Base-by-base conservation (phyloP, 2,329 filamentous ascomycete genomes). In the Chalaropsis ovoidea region DNA sequence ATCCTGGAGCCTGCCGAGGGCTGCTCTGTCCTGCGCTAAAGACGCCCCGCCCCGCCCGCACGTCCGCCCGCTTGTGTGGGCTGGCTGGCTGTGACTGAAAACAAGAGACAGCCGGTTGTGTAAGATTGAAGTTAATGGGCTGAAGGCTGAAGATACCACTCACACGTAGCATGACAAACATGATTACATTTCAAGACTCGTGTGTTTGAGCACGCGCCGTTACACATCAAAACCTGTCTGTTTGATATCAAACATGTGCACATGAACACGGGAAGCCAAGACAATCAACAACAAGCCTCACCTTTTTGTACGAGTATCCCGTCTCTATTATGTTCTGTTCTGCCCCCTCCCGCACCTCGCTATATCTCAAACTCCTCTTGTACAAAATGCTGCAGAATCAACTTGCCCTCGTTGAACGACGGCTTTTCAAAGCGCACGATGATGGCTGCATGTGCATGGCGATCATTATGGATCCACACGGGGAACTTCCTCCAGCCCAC, bases 371-470 rank as follows among this genome's bases (percentile, higher is more conserved):
- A 96, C 71, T 87, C 86, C 60, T 86, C 81, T 63, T 86, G 80
- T 1, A 91, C 76, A 88, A 89, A 97, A 76, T 97, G 93, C 71
- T 80, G 81, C 65, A 94, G 77, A 42, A 96, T 89, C 13, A 89
- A 73, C 71, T 81, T 83, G 0, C 93, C 93, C 75, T 97, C 92
- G 1, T 81, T 79, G 70, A 91, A 95, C 0, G 75, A 77, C 63
- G 81, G 77, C 72, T 84, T 86, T 47, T 87, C 83, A 67, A 79
- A 83, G 45, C 93, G 82, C 43, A 95, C 86, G 69, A 97, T 89
- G 61, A 97, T 95, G 2, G 92, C 92, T 0, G 92, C 93, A 74
- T 97, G 93, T 67, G 84, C 89, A 73, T 96, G 90, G n/a, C 80
- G 77, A 65, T 85, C 81, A 5, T 91, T 88, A 69, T 88, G 87